Percentiles rank a stretch among this genome's conserved stretches.
Evolutionary conservation across 2,329 filamentous ascomycete genomes (phyloP).

Genomic region (Incumbomyces lentus): DNA sequence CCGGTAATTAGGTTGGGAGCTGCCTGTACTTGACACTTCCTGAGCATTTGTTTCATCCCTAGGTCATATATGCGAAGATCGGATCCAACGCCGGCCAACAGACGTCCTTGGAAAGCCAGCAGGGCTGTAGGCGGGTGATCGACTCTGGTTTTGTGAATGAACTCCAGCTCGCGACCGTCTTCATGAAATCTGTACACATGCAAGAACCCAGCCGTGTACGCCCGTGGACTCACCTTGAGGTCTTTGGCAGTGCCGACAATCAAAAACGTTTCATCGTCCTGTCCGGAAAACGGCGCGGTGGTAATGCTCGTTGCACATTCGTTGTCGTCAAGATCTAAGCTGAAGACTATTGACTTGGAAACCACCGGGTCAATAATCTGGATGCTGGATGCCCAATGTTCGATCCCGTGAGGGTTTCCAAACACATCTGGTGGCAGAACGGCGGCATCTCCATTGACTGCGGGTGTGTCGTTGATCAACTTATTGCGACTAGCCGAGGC

Average conservation of each 20-base stretch:
- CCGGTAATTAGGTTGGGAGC: slow-evolving; percentile 75
- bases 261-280: slow-evolving; percentile 83
- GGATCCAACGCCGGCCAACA: slow-evolving; percentile 76
- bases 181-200: slow-evolving; percentile 87
- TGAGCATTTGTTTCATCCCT: slow-evolving; percentile 81
- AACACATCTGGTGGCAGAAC: slow-evolving; percentile 71
- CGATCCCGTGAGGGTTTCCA: slow-evolving; percentile 71
- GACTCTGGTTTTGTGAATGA: slow-evolving; percentile 92
- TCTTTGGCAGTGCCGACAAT: slow-evolving; percentile 91
- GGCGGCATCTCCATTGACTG: slow-evolving; percentile 61
- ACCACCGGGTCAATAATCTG: slow-evolving; percentile 76
- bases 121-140: slow-evolving; percentile 85
- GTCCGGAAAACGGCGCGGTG: slow-evolving; percentile 74
- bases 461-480: slow-evolving; percentile 60
- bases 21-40: slow-evolving; percentile 77
- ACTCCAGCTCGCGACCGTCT: slow-evolving; percentile 77
- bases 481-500: slow-evolving; percentile 66
- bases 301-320: slow-evolving; percentile 83
- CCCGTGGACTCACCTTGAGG: slow-evolving; percentile 66
- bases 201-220: slow-evolving; percentile 69
- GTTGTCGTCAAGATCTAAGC: slow-evolving; percentile 75
- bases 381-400: slow-evolving; percentile 93
- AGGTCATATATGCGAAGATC: slow-evolving; percentile 82
- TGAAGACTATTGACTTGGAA: slow-evolving; percentile 63
- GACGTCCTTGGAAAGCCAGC: slow-evolving; percentile 79